Evolutionary conservation across 129 eudicot species (phyloP), one percentile per base, ranked within the genome.

Genomic region (Cynara cardunculus): DNA sequence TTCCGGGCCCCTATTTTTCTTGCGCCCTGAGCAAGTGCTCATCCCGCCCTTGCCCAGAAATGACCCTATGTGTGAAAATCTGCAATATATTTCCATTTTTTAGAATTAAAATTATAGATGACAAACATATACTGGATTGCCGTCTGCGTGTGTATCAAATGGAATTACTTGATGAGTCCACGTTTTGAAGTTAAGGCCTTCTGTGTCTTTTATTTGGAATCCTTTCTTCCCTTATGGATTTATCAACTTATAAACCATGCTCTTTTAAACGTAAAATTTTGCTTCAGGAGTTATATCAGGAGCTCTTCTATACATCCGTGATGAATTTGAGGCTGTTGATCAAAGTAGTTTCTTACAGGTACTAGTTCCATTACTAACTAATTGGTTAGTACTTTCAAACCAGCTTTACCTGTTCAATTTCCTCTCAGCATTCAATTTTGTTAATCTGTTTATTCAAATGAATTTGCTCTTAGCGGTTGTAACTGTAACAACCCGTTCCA

Each of bases 251-350:
- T 12, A 49, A 11, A 56, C 28, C 8, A 31, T 34, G 35, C 19
- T 22, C 19, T 37, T 66, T 22, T n/a, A 8, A 64, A 64, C 16
- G 1, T 64, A 8, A 64, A 25, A 2, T 44, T 25, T 27, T 31
- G 11, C 46, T 73, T 69, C 84, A 93, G 98, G 98, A 34, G 98
- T 94, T 53, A 94, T 94, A 87, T 94, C 98, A 3, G 98, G 98
- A 72, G 97, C 98, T 27, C 89, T 94, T 69, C 86, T 94, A 65
- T 94, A 94, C 82, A 94, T 94, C 4, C 84, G 88, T 39, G 94
- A 94, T 87, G 98, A 94, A 6, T 94, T 89, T 26, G 87, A 82
- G 72, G 94, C 78, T 62, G 98, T 94, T 30, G 80, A 89, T 61
- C 59, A 81, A 56, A 94, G 97, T 85, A 94, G 91, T 82, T 89